These are phyloP conservation scores for Geotrichum restrictum DNA, from an alignment of 1,139 yeast genomes.

Conservation along the genomic window DNA sequence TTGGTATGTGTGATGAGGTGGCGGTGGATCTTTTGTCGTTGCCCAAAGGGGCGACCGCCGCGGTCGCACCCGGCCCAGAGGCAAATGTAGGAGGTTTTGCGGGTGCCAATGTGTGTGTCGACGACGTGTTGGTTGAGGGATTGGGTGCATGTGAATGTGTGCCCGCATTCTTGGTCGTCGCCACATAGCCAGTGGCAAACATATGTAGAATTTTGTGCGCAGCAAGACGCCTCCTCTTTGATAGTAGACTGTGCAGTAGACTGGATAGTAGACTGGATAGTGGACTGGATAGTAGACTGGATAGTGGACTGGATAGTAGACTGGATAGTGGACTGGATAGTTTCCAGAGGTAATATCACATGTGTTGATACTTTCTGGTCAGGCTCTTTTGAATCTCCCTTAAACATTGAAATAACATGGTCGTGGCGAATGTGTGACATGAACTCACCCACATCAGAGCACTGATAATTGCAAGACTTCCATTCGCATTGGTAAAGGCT, in stretches of 20 bases:
- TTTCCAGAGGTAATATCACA: background rate
- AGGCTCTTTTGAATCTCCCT: background rate
- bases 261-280: too few relatives aligned
- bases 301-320: too few relatives aligned
- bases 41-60: slow-evolving; percentile 54
- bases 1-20: slow-evolving; percentile 88
- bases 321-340: too few relatives aligned
- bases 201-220: slow-evolving; percentile 24
- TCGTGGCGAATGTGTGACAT: slow-evolving; percentile 58
- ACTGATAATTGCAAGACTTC: slow-evolving; percentile 59
- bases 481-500: slow-evolving; percentile 58
- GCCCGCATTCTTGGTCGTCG: slow-evolving; percentile 44
- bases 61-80: slow-evolving; percentile 78
- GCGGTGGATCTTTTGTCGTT: slow-evolving; percentile 78
- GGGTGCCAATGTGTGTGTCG: slow-evolving; percentile 64
- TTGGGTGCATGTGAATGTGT: slow-evolving; percentile 49
- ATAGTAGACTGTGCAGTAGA: background rate
- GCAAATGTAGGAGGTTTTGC: slow-evolving; percentile 67
- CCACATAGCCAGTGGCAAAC: slow-evolving; percentile 48
- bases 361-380: too few relatives aligned
- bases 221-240: background rate
- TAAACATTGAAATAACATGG: slow-evolving; percentile 39
- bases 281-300: too few relatives aligned
- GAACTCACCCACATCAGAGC: slow-evolving; percentile 51
- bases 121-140: slow-evolving; percentile 69